Evolutionary conservation across 352 stramenopile genomes (phyloP), one percentile per base, ranked within the genome.

Genomic region (Globisporangium canariense): DNA sequence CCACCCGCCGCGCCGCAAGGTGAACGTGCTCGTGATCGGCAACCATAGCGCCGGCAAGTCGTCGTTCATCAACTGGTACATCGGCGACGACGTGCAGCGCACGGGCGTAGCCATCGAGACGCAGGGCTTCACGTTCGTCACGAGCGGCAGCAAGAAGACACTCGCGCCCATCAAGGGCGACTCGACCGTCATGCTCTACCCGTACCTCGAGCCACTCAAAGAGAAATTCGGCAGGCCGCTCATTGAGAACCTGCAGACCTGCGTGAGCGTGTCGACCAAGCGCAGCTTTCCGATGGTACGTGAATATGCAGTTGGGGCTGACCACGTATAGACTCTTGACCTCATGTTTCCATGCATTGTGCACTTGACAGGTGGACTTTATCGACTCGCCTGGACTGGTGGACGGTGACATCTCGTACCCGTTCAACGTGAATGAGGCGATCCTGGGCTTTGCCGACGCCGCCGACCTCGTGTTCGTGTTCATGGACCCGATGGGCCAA

Each of bases 1-100:
- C 45, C 73, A 88, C 46, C 63, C 70, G 43, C 82, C 82, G 36
- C 75, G 80, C 10, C 83, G 86, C 61, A 88, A 88, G 41, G 79
- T 87, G 14, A 90, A 79, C 51, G 78, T 91, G 25, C 70, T 91
- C 55, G 70, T 91, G 60, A 79, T 91, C 54, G 82, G 82, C 54
- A 91, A 91, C 73, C 82, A 91, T 70, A 88, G 78, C 58, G 77
- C 82, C 22, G 82, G 82, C 40, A 91, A 91, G 64, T 90, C 80
- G 40, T 86, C 75, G 20, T 88, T 91, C 67, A 84, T 90, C 58
- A 91, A 91, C 62, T 91, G 80, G 79, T 84, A 84, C 58, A 70
- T 81, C 62, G 70, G 74, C 28, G 73, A 83, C 77, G 60, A 88
- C 50, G 73, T 88, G 60, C 75, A 86, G 47, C 76, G 76, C 54